Evolutionary conservation across 164 flowering plant genomes (phyloP).

Genomic region (Sextonia rubra): DNA sequence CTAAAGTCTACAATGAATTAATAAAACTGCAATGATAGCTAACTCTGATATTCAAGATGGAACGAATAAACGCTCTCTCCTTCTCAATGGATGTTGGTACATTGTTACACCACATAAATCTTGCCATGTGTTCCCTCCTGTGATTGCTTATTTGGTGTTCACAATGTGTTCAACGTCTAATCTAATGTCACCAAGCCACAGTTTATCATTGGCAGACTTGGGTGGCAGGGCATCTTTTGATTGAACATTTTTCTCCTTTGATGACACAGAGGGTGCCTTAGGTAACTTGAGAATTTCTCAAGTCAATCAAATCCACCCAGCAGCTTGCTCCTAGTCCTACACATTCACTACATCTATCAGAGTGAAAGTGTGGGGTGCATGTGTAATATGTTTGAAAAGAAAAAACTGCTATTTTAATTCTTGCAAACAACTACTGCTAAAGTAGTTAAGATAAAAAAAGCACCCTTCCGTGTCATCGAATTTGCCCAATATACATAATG

Average conservation of each 20-base stretch:
- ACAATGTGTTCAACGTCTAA: too few relatives aligned
- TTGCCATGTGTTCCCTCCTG: too few relatives aligned
- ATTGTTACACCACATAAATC: too few relatives aligned
- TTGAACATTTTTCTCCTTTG: constrained; percentile 46
- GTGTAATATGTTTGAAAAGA: background rate
- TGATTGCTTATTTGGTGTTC: too few relatives aligned
- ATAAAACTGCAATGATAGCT: too few relatives aligned
- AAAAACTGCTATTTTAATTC: background rate
- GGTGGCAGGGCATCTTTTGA: constrained; percentile 54
- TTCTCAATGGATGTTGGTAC: too few relatives aligned
- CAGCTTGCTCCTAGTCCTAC: constrained; percentile 91
- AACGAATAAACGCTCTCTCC: too few relatives aligned
- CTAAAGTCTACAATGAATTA: too few relatives aligned
- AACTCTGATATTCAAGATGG: too few relatives aligned
- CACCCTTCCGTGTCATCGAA: constrained; percentile 81
- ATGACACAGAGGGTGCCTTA: constrained; percentile 70
- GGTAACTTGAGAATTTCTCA: constrained; percentile 94
- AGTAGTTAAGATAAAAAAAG: background rate
- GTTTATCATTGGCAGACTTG: constrained; percentile 66
- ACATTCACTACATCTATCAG: constrained; percentile 32
- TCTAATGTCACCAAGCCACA: too few relatives aligned
- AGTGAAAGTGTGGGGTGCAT: background rate
- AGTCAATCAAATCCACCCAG: constrained; percentile 94
- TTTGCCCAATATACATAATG: constrained; percentile 85
- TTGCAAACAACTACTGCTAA: background rate